Base-by-base conservation (phyloP, 805 yeast species). In the Nakazawaea wyomingensis region DNA sequence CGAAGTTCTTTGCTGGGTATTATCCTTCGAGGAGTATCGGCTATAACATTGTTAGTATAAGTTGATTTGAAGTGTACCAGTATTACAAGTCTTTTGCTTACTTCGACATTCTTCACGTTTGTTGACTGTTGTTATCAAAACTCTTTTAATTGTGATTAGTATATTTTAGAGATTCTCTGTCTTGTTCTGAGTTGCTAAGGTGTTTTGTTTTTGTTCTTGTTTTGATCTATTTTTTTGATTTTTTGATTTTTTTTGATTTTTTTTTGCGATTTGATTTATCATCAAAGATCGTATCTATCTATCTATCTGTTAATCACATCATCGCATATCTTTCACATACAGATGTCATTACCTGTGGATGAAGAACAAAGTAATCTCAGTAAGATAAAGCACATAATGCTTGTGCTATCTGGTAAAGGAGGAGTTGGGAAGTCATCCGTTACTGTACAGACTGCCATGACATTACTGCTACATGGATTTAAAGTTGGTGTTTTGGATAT, bases 371-470 rank as follows among this genome's bases (percentile, higher is more conserved):
- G 29, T 66, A 71, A 29, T 58, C 68, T 22, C 40, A 62, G 30
- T 17, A 66, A 73, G 39, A 82, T 91, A 26, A 80, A 81, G 52
- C 96, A 91, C 58, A 79, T 93, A 4, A 59, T 89, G 3, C 70
- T 93, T 28, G 81, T 93, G 9, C 75, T 93, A 3, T 88, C 96
- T 0, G 99, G 97, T 1, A 89, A 89, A 61, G 97, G 97, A 22
- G 97, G 99, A 19, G 99, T 93, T 1, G 99, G 99, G 2, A 93
- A 93, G 59, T 88, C 96, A 10, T 88, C 97, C 0, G 89, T 93
- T 1, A 90, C 99, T 3, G 86, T 96, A 0, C 99, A 93, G 58
- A 70, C 89, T 1, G 98, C 97, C 0, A 69, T 93, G n/a, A 71
- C 90, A 0, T 68, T 93, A 24, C 86, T 81, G 5, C 65, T 70